These are phyloP conservation scores for Boletus reticuloceps DNA, from an alignment of 768 basidiomycete genomes.

Conservation along the genomic window DNA sequence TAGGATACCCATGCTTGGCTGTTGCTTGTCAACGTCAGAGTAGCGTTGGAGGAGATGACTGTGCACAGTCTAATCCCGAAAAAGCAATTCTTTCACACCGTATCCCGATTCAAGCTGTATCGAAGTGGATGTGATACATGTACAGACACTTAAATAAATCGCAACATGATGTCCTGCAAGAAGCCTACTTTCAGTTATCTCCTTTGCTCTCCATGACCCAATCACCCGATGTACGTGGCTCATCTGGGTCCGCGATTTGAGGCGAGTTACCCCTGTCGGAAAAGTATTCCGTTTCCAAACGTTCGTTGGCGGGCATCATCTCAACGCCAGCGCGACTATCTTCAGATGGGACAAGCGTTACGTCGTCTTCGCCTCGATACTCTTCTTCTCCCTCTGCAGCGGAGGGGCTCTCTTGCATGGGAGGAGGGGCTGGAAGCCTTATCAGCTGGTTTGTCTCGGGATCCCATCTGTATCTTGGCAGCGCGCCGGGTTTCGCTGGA, in stretches of 20 bases:
- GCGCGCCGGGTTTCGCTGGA: neutral
- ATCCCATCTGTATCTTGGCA: slow-evolving; percentile 14
- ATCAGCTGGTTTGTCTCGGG: neutral
- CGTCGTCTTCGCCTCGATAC: slow-evolving; percentile 10
- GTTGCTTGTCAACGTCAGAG: neutral
- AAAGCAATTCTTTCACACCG: neutral
- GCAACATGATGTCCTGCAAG: neutral
- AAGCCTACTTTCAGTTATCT: neutral
- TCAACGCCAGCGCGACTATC: neutral
- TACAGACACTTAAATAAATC: neutral
- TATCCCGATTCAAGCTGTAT: no score
- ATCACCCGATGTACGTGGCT: neutral
- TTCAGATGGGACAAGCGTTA: slow-evolving; percentile 15
- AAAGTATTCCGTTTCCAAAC: neutral
- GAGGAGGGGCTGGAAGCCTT: neutral
- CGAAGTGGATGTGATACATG: no score
- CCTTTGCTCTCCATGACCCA: neutral
- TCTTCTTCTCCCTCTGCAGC: neutral
- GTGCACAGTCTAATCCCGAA: neutral
- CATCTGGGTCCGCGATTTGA: neutral
- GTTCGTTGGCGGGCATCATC: neutral
- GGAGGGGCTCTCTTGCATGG: neutral
- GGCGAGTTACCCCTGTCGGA: neutral
- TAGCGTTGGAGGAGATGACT: neutral
- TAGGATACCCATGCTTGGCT: slow-evolving; percentile 64